These are phyloP conservation scores for Paulownia fortunei DNA, from an alignment of 257 asterid genomes.

Conservation along the genomic window DNA sequence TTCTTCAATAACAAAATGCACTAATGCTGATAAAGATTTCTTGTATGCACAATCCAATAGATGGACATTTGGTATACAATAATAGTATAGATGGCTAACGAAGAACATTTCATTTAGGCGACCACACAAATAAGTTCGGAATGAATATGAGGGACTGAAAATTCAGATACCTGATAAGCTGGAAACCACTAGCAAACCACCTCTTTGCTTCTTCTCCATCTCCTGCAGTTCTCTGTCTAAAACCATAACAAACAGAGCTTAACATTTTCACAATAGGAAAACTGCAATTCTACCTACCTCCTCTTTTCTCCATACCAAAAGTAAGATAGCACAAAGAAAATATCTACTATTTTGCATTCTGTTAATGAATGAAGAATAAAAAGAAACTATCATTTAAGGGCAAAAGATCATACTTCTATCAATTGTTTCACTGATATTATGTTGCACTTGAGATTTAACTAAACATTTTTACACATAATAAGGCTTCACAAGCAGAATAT, in stretches of 20 bases:
- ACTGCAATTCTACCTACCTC: slow-evolving; percentile 3
- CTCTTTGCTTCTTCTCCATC: slow-evolving; percentile 4
- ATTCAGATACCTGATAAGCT: slow-evolving; percentile 7
- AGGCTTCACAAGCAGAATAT: background rate
- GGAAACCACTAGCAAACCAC: slow-evolving; percentile 5
- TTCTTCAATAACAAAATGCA: background rate
- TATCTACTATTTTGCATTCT: background rate
- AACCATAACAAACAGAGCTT: background rate
- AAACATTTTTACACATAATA: background rate
- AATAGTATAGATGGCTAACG: background rate
- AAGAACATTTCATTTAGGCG: background rate
- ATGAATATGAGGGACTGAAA: background rate
- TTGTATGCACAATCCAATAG: background rate
- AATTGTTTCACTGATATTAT: background rate
- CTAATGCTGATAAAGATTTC: background rate
- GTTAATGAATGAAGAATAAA: background rate
- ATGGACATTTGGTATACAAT: background rate
- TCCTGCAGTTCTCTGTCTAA: background rate
- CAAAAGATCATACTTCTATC: background rate
- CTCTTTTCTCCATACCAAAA: background rate
- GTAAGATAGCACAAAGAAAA: background rate
- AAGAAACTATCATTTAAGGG: background rate
- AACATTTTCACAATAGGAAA: background rate
- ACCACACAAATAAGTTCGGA: background rate
- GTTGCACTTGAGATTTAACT: background rate